Percentiles rank a stretch among this genome's conserved stretches.
These are phyloP conservation scores for Pseudozyma sp. DNA, from an alignment of 1,284 basidiomycete genomes.

Conservation along the genomic window DNA sequence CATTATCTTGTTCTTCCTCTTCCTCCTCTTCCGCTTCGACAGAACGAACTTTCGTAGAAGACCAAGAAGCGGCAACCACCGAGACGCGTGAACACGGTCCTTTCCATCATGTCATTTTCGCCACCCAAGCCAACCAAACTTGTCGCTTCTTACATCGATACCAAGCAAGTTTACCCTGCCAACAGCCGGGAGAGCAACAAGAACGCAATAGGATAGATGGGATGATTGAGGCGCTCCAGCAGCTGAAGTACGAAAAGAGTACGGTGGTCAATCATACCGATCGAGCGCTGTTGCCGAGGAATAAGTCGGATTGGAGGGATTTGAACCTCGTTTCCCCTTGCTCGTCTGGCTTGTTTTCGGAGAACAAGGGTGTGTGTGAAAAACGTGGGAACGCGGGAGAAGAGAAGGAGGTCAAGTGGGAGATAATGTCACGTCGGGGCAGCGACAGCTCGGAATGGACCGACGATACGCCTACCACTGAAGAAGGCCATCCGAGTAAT, in stretches of 20 bases:
- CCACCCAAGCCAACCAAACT: constrained; percentile 64
- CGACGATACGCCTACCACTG: too few species aligned
- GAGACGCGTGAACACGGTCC: constrained; percentile 29
- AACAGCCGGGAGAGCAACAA: not conserved
- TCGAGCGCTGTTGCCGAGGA: constrained; percentile 31
- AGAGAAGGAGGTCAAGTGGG: not conserved
- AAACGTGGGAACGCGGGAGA: too few species aligned
- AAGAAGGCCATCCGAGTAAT: too few species aligned
- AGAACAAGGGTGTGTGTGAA: too few species aligned
- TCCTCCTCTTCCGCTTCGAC: constrained; percentile 7
- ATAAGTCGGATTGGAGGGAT: constrained; percentile 50
- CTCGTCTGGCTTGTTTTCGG: too few species aligned
- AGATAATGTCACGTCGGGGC: too few species aligned
- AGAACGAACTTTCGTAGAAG: constrained; percentile 11
- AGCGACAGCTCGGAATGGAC: too few species aligned
- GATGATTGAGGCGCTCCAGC: constrained; percentile 16
- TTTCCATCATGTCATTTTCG: constrained; percentile 64
- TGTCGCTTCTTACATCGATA: constrained; percentile 45
- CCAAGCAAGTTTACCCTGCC: not conserved
- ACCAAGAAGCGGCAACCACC: too few species aligned
- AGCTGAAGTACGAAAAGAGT: constrained; percentile 45
- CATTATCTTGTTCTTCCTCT: too few species aligned
- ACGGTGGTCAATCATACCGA: constrained; percentile 59
- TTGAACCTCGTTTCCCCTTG: constrained; percentile 56
- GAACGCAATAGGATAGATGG: constrained; percentile 8